Evolutionary conservation across 345 rosid genomes (phyloP).

Genomic region (Barbarea vulgaris): DNA sequence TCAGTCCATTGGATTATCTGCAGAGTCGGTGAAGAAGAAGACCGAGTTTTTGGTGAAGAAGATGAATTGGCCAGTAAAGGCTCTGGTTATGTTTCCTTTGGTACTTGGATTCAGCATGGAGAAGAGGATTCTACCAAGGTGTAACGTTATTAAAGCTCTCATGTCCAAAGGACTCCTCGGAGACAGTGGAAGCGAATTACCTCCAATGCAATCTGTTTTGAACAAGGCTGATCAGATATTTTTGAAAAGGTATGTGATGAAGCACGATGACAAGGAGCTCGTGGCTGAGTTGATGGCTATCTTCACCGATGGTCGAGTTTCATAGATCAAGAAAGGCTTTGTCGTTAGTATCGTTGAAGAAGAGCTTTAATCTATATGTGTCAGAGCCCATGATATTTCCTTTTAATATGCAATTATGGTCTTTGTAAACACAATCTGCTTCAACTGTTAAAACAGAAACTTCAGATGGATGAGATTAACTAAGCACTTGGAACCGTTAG

Average conservation of each 20-base stretch:
- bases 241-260: neutral
- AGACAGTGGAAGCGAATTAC: neutral
- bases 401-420: too few relatives aligned
- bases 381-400: too few relatives aligned
- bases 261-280: neutral
- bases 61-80: constrained; percentile 38
- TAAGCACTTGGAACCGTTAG: too few relatives aligned
- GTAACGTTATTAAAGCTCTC: constrained; percentile 29
- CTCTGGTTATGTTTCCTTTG: neutral
- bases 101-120: constrained; percentile 27
- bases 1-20: neutral
- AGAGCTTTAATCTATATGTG: too few relatives aligned
- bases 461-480: too few relatives aligned
- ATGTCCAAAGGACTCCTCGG: constrained; percentile 17
- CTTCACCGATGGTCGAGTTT: neutral
- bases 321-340: too few relatives aligned
- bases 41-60: constrained; percentile 40
- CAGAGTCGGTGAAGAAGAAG: neutral
- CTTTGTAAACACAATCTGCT: too few relatives aligned
- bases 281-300: neutral
- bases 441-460: too few relatives aligned
- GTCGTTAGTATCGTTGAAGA: too few relatives aligned
- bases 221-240: neutral
- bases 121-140: constrained; percentile 44
- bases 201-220: neutral